Conservation (phyloP, 108 stramenopile genomes). For the Hondaea fermentalgiana region DNA sequence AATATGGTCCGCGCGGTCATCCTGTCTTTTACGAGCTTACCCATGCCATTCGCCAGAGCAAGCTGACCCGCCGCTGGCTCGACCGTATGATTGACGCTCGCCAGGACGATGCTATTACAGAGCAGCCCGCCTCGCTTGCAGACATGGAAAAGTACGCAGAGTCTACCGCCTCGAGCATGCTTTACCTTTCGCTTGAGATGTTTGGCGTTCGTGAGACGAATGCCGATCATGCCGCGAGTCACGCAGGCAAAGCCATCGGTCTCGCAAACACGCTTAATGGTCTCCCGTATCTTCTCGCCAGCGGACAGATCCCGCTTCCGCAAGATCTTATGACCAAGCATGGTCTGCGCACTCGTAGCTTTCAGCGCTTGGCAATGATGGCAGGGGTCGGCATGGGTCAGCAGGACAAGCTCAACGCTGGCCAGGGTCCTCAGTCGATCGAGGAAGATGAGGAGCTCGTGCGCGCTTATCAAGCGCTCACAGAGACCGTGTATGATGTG, state of each 20-base stretch:
- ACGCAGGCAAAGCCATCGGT: neutral
- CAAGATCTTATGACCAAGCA: neutral
- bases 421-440: too few relatives aligned
- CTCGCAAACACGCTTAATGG: neutral
- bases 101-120: neutral
- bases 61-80: neutral
- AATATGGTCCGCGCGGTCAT: neutral
- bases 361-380: neutral
- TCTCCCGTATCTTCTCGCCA: neutral
- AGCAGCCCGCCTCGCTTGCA: neutral
- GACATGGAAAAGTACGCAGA: neutral
- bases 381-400: neutral
- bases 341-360: neutral
- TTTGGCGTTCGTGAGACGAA: neutral
- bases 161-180: neutral
- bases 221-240: neutral
- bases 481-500: neutral
- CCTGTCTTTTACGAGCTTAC: neutral
- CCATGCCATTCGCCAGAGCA: neutral
- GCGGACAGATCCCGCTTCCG: neutral
- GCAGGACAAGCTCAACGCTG: neutral
- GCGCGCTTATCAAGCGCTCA: neutral
- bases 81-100: neutral
- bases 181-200: neutral
- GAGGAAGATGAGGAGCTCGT: neutral